A percentile compares a stretch with the other conserved stretches of the same genome.
Evolutionary conservation across 2,329 filamentous ascomycete species (phyloP).

Genomic region (Aureobasidium lini): DNA sequence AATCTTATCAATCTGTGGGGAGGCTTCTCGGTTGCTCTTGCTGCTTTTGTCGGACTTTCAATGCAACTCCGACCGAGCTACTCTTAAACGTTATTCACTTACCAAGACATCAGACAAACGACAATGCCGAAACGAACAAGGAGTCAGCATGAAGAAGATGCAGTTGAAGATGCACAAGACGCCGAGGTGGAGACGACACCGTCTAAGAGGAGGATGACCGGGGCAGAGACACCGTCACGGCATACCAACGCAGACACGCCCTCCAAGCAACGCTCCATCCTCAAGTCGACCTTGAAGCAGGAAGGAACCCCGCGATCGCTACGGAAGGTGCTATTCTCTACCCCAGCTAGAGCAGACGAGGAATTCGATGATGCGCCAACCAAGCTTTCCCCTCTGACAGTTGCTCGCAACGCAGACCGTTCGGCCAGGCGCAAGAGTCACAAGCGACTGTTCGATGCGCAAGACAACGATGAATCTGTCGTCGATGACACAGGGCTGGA

Average conservation of each 20-base stretch:
- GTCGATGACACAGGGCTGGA: slow-evolving; percentile 51
- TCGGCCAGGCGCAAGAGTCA: slow-evolving; percentile 84
- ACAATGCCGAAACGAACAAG: slow-evolving; percentile 15
- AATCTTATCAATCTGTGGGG: slow-evolving; percentile 7
- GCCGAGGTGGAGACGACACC: background rate
- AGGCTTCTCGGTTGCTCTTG: background rate
- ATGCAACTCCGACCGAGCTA: background rate
- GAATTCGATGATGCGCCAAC: slow-evolving; percentile 36
- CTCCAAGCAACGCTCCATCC: slow-evolving; percentile 26
- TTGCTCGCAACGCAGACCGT: slow-evolving; percentile 65
- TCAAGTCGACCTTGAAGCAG: slow-evolving; percentile 23
- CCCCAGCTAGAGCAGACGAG: slow-evolving; percentile 33
- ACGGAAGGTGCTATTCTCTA: slow-evolving; percentile 40
- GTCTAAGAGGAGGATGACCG: slow-evolving; percentile 1
- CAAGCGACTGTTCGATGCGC: slow-evolving; percentile 62
- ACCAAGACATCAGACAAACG: background rate
- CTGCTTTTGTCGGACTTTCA: background rate
- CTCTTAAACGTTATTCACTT: background rate
- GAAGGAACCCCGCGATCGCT: slow-evolving; percentile 36
- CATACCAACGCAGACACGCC: slow-evolving; percentile 5
- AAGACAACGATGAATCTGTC: slow-evolving; percentile 57
- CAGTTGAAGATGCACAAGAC: background rate
- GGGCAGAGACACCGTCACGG: slow-evolving; percentile 6
- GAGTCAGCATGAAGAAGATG: background rate
- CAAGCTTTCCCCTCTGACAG: slow-evolving; percentile 43